Conservation (phyloP, 2,329 filamentous ascomycete genomes). For the Alternaria rosae region DNA sequence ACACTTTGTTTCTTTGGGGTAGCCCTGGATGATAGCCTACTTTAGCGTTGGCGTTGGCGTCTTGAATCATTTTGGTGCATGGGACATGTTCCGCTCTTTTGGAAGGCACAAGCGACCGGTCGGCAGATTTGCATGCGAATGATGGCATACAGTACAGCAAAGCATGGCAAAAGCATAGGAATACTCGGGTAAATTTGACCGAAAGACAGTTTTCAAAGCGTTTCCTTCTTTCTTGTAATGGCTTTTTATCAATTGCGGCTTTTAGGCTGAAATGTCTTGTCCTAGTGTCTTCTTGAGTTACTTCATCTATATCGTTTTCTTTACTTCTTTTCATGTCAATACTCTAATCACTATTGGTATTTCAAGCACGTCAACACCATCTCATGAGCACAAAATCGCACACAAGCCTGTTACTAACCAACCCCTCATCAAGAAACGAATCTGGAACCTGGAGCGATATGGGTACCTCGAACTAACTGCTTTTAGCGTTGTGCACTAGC, state of each 20-base stretch:
- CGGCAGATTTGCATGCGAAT: neutral
- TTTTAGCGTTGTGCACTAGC: neutral
- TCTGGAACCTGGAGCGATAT: neutral
- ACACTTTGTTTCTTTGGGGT: conserved; percentile 11
- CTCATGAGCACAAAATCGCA: neutral
- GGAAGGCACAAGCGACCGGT: conserved; percentile 3
- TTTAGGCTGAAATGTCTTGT: neutral
- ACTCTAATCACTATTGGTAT: neutral
- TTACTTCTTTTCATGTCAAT: conserved; percentile 3
- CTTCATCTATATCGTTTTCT: neutral
- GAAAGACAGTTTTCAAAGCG: neutral
- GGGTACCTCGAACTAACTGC: neutral
- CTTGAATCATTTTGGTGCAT: neutral
- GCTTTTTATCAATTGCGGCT: neutral
- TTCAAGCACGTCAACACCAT: neutral
- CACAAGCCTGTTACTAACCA: neutral
- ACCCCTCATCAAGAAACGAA: neutral
- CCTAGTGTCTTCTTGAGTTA: neutral
- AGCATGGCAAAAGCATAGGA: neutral
- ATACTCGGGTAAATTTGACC: neutral
- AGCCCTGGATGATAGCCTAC: conserved; percentile 9
- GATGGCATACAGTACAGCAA: neutral
- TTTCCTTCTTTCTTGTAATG: neutral
- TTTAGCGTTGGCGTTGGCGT: conserved; percentile 28
- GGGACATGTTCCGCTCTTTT: conserved; percentile 1